Percentiles rank a stretch among this genome's conserved stretches.
Conservation (phyloP, 2,329 filamentous ascomycete species). For the Phialemoniopsis sp. region DNA sequence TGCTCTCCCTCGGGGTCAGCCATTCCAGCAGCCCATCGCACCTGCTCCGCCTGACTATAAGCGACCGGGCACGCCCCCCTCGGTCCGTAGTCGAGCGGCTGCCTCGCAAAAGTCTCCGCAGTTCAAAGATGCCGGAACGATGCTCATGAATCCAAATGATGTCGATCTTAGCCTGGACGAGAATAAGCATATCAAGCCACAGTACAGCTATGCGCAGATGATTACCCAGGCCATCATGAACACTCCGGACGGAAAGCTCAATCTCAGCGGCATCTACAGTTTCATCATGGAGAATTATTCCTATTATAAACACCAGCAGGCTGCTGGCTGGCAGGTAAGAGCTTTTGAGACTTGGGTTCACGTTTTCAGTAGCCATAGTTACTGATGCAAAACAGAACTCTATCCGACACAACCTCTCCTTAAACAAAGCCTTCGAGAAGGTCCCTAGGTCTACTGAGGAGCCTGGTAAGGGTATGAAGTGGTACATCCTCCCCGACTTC, state of each 20-base stretch:
- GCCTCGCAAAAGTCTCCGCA: conserved; percentile 31
- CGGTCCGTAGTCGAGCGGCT: conserved; percentile 29
- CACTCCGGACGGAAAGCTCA: conserved; percentile 81
- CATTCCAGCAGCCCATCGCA: conserved; percentile 46
- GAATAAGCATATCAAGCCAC: conserved; percentile 88
- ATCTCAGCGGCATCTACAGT: conserved; percentile 86
- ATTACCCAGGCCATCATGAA: conserved; percentile 95
- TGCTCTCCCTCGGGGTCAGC: conserved; percentile 19
- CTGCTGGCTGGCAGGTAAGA: conserved; percentile 84
- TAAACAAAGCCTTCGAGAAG: conserved; percentile 94
- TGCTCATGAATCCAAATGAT: conserved; percentile 46
- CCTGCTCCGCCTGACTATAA: conserved; percentile 58
- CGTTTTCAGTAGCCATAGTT: too few species aligned
- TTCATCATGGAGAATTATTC: conserved; percentile 90
- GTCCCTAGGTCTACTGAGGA: conserved; percentile 89
- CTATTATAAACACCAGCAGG: conserved; percentile 79
- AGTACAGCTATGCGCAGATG: conserved; percentile 93
- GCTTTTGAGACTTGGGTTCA: too few species aligned
- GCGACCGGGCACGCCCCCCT: conserved; percentile 57
- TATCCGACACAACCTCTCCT: conserved; percentile 90
- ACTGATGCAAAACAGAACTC: conserved; percentile 62
- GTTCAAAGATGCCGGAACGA: conserved; percentile 28
- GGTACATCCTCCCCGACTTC: conserved; percentile 83
- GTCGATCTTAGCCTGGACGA: conserved; percentile 79
- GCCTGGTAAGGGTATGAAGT: conserved; percentile 98